Evolutionary conservation across 2,329 filamentous ascomycete genomes (phyloP), one percentile per base, ranked within the genome.

Genomic region (Epicoccum sorghinum): DNA sequence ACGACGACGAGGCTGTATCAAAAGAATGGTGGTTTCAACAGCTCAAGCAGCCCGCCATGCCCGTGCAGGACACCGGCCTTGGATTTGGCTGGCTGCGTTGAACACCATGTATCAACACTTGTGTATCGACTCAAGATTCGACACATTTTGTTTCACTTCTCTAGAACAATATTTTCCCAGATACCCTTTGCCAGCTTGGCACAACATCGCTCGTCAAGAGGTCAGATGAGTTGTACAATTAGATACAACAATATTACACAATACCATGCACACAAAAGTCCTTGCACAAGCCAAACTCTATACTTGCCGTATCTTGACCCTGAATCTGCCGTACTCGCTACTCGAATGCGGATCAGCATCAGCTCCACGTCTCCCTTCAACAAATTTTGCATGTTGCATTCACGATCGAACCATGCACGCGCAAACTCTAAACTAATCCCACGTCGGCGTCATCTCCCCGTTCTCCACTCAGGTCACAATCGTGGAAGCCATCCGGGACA

Each of bases 21-120:
- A 75, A 74, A 47, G 74, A 76, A 42, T 76, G 74, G 74, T 77
- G 74, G 74, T 76, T 67, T 61, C 71, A 74, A 18, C 73, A 75
- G 48, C 48, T 69, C 45, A 72, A 72, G 65, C 68, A 73, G 47
- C 62, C 72, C 38, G 59, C 68, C 18, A 64, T 72, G 59, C 72
- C 72, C 60, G 71, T 72, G 70, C 73, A 66, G 67, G 71, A 72
- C 64, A 60, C 68, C 60, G 71, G 70, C 22, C 55, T 75, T 35
- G 72, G 71, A 29, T 75, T 74, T 47, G 73, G 68, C 39, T 76
- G 74, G 74, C 40, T 76, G 44, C 74, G 61, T 58, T 56, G 50
- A 50, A 18, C 36, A 48, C 23, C 7, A 13, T 52, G 51, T 56
- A 52, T 36, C 50, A 49, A 52, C 47, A 46, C 24, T 69, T 63